Conservation (phyloP, 257 asterid species). For the Salvia splendens region DNA sequence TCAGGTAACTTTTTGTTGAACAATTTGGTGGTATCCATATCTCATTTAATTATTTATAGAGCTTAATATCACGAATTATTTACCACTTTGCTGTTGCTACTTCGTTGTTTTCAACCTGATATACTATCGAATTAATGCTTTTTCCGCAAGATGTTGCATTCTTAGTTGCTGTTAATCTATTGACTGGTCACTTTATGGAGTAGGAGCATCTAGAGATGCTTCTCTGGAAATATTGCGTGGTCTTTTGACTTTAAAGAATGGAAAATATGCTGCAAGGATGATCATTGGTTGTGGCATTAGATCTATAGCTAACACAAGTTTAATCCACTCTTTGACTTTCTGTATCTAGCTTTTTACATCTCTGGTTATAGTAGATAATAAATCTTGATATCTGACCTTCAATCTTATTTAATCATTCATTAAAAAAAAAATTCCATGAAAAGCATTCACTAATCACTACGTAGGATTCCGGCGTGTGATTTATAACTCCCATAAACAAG, state of each 20-base stretch:
- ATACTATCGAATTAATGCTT: conserved; percentile 6
- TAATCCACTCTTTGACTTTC: conserved; percentile 2
- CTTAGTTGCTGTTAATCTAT: background rate
- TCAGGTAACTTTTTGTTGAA: conserved; percentile 53
- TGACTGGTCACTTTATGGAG: conserved; percentile 12
- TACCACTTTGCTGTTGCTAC: conserved; percentile 18
- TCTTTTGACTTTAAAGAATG: background rate
- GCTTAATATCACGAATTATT: conserved; percentile 18
- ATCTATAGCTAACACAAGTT: conserved; percentile 21
- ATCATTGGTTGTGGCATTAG: conserved; percentile 14
- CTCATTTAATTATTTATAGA: conserved; percentile 6
- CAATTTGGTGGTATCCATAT: background rate
- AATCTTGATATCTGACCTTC: background rate
- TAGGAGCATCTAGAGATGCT: conserved; percentile 11
- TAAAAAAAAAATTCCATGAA: background rate
- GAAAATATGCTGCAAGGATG: background rate
- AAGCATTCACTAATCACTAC: background rate
- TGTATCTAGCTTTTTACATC: background rate
- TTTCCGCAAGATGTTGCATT: background rate
- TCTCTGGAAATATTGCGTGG: background rate
- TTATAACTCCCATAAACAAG: background rate
- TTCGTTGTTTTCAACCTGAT: background rate
- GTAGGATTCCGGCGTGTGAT: background rate
- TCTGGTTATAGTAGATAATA: conserved; percentile 3
- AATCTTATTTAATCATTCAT: background rate